Evolutionary conservation across 495 filamentous ascomycete species (phyloP), one percentile per base, ranked within the genome.

Genomic region (Aspergillus campestris): DNA sequence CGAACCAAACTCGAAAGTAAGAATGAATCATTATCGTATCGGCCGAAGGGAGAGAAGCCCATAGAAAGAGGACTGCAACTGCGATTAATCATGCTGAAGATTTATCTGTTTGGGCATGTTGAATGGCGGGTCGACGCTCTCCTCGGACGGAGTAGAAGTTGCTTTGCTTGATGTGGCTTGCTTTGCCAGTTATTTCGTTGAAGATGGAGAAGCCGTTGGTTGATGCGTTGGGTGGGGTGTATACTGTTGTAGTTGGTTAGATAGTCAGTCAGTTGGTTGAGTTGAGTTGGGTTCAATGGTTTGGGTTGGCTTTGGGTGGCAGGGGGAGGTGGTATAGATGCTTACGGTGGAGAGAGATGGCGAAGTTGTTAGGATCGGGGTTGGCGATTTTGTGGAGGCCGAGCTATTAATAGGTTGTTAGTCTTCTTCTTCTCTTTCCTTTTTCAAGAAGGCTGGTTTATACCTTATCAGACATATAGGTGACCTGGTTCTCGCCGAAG

Each of bases 171-270:
- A 88, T 72, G 55, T 87, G 84, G 45, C 62, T 80, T 44, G 80
- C 77, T 63, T 83, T 79, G 8, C 89, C 86, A 2, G 87, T 92
- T 41, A 72, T 64, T 32, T 74, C 71, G 56, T 87, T 75, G 62
- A 83, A 94, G 53, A 86, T 75, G 47, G 81, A 70, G 57, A 84
- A 89, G 2, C 87, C 87, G 45, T 80, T 69, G 33, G 67, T 78
- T 10, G 84, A 84, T 4, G 89, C 88, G 55, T 94, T 91, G 6
- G 90, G 89, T 35, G 90, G 90, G 1, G 89, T 94, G 57, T 95
- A 95, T 36, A 95, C 83, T 87, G 50, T 24, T 24, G n/a, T 24
- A 2, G 18, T 24, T 24, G 18, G 18, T 24, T 24, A 24, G 18
- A 2, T 24, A 4, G n/a, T n/a, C n/a, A n/a, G n/a, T n/a, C n/a